These are phyloP conservation scores for Vitis cinerea DNA, from an alignment of 164 flowering plant genomes.

Conservation along the genomic window DNA sequence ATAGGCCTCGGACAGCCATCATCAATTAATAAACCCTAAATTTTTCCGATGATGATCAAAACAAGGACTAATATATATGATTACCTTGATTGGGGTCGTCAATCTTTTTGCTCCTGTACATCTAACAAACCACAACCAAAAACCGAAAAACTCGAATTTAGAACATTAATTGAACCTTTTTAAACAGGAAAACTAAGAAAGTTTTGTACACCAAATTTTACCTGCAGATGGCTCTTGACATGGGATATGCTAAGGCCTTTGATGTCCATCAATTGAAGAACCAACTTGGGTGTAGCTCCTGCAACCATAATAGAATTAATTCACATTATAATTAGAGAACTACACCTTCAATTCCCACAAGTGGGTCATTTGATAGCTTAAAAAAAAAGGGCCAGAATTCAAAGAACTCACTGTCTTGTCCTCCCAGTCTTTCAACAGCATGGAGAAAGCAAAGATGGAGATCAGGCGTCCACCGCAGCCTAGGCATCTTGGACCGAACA, in stretches of 20 bases:
- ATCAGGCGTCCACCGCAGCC: constrained; percentile 38
- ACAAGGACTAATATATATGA: background rate
- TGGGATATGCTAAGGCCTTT: constrained; percentile 40
- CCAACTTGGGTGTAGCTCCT: constrained; percentile 43
- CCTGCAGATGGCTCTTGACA: constrained; percentile 48
- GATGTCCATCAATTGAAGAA: constrained; percentile 40
- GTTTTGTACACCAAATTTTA: constrained; percentile 1
- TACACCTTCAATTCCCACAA: background rate
- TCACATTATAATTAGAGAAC: constrained; percentile 1
- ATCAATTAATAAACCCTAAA: constrained; percentile 12
- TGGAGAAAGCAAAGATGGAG: constrained; percentile 36
- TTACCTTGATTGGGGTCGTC: constrained; percentile 29
- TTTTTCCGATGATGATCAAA: background rate
- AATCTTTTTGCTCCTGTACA: constrained; percentile 39
- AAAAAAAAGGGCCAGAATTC: background rate
- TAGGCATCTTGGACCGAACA: constrained; percentile 27
- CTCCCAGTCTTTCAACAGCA: constrained; percentile 34
- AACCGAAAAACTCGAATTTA: background rate
- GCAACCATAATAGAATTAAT: background rate
- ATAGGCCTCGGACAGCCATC: background rate
- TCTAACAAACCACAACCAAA: constrained; percentile 11
- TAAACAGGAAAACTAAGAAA: background rate
- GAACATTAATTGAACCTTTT: background rate
- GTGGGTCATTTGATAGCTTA: no score
- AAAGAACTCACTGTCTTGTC: constrained; percentile 28